Percentiles rank a stretch among this genome's conserved stretches.
These are phyloP conservation scores for Medicago truncatula DNA, from an alignment of 306 rosid species.

Conservation along the genomic window MtrunA17r5.0-ANR NC_053045.1:5674001-5674500, in stretches of 20 bases:
- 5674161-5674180: slow-evolving; percentile 41
- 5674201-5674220: slow-evolving; percentile 36
- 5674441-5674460: slow-evolving; percentile 27
- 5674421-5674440: slow-evolving; percentile 23
- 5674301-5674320: slow-evolving; percentile 44
- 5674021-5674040: slow-evolving; percentile 44
- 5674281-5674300: slow-evolving; percentile 44
- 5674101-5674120: slow-evolving; percentile 45
- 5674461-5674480: slow-evolving; percentile 40
- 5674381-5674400: slow-evolving; percentile 28
- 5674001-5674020: slow-evolving; percentile 11
- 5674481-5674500: slow-evolving; percentile 37
- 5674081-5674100: slow-evolving; percentile 37
- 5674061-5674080: slow-evolving; percentile 39
- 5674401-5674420: slow-evolving; percentile 30
- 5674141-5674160: background rate
- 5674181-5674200: slow-evolving; percentile 35
- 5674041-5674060: slow-evolving; percentile 38
- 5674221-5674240: slow-evolving; percentile 38
- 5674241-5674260: slow-evolving; percentile 42
- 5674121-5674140: slow-evolving; percentile 32
- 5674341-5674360: slow-evolving; percentile 33
- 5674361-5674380: slow-evolving; percentile 17
- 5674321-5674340: slow-evolving; percentile 45
- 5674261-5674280: slow-evolving; percentile 41